Conservation (phyloP, 352 stramenopile species). For the Nothophytophthora sp. region DNA sequence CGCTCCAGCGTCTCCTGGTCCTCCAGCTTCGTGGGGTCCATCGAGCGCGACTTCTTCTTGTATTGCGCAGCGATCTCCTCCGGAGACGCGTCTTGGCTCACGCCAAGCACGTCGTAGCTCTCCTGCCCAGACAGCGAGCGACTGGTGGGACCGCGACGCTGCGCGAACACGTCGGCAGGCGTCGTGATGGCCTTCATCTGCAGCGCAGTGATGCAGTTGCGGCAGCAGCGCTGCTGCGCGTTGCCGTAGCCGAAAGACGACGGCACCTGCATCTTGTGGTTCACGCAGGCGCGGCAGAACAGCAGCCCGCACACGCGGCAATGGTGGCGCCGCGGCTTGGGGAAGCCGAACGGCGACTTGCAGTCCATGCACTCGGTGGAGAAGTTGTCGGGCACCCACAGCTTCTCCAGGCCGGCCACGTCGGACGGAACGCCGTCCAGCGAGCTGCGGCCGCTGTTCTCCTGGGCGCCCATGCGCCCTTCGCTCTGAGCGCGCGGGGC, state of each 20-base stretch:
- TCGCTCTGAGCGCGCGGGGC: slow-evolving; percentile 29
- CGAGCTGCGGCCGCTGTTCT: slow-evolving; percentile 39
- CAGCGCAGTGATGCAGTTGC: slow-evolving; percentile 79
- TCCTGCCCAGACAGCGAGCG: slow-evolving; percentile 42
- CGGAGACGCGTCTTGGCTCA: slow-evolving; percentile 61
- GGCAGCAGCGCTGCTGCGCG: slow-evolving; percentile 74
- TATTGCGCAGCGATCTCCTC: slow-evolving; percentile 82
- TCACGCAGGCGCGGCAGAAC: slow-evolving; percentile 80
- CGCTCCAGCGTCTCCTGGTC: slow-evolving; percentile 74
- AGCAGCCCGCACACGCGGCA: slow-evolving; percentile 84
- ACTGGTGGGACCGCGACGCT: slow-evolving; percentile 63
- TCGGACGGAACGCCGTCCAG: slow-evolving; percentile 53
- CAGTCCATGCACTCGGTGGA: slow-evolving; percentile 89
- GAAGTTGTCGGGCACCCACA: slow-evolving; percentile 90
- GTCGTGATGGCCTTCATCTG: slow-evolving; percentile 88
- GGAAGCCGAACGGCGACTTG: slow-evolving; percentile 81
- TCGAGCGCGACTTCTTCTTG: slow-evolving; percentile 67
- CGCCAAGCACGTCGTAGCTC: slow-evolving; percentile 70
- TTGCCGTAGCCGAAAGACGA: slow-evolving; percentile 81
- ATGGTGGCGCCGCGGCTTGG: slow-evolving; percentile 81
- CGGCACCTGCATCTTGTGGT: slow-evolving; percentile 85
- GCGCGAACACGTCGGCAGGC: slow-evolving; percentile 83
- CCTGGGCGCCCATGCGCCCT: slow-evolving; percentile 21
- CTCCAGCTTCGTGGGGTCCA: slow-evolving; percentile 61
- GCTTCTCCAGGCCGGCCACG: slow-evolving; percentile 77